Evolutionary conservation across 495 filamentous ascomycete genomes (phyloP).

Genomic region (Oidiodendron maius): DNA sequence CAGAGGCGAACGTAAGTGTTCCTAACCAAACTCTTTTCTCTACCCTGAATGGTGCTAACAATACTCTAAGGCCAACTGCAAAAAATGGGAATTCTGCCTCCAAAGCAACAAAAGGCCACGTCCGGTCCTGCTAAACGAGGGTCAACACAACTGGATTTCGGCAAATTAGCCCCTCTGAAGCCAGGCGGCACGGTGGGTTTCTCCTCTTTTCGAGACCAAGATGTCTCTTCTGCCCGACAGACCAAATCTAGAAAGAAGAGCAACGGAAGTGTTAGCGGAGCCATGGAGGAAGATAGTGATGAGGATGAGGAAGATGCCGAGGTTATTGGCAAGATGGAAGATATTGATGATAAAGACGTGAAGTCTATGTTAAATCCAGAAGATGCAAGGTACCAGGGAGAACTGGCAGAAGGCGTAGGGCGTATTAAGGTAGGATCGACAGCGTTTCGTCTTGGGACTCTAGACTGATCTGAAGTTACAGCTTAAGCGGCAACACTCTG

Average conservation of each 20-base stretch:
- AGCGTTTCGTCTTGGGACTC: background rate
- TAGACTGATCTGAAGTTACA: slow-evolving; percentile 32
- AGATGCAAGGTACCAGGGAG: slow-evolving; percentile 75
- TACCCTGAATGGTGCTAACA: slow-evolving; percentile 12
- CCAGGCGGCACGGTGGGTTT: slow-evolving; percentile 83
- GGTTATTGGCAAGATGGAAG: slow-evolving; percentile 56
- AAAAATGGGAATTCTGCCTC: slow-evolving; percentile 82
- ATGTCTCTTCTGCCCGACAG: slow-evolving; percentile 39
- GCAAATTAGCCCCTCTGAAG: slow-evolving; percentile 77
- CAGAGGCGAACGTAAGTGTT: slow-evolving; percentile 79
- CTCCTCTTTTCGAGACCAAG: slow-evolving; percentile 74
- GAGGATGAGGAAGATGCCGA: slow-evolving; percentile 58
- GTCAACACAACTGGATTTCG: slow-evolving; percentile 74
- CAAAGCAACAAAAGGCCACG: slow-evolving; percentile 52
- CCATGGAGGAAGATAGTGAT: slow-evolving; percentile 60
- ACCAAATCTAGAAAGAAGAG: slow-evolving; percentile 53
- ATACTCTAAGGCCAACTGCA: slow-evolving; percentile 67
- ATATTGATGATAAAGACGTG: slow-evolving; percentile 65
- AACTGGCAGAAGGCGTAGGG: slow-evolving; percentile 84
- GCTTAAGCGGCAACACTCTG: slow-evolving; percentile 94
- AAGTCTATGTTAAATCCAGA: slow-evolving; percentile 57
- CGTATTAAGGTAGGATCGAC: slow-evolving; percentile 75
- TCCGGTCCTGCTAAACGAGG: slow-evolving; percentile 58
- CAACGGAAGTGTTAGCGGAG: slow-evolving; percentile 32
- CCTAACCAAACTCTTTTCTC: background rate